Conservation (phyloP, 176 grass and related monocot genomes). For the Juncus inflexus region DNA sequence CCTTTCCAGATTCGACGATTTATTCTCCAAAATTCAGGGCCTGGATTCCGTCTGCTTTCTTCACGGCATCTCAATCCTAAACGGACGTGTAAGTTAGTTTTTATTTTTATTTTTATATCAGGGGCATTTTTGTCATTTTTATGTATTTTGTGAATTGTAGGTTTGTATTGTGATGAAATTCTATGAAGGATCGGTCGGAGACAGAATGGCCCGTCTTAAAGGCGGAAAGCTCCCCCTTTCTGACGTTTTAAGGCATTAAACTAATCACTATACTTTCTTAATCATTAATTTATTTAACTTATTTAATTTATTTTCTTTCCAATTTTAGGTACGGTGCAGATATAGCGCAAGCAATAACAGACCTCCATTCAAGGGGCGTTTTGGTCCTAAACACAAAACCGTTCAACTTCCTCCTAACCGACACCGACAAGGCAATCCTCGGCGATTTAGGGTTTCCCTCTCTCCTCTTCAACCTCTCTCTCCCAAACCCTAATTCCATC, state of each 20-base stretch:
- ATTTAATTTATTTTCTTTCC: conserved; percentile 5
- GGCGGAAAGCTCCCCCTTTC: conserved; percentile 72
- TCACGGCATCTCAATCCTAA: conserved; percentile 78
- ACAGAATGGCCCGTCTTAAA: conserved; percentile 86
- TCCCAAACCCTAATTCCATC: conserved; percentile 61
- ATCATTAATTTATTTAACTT: conserved; percentile 3
- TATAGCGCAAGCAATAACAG: conserved; percentile 68
- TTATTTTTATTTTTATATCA: neutral
- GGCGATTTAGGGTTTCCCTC: conserved; percentile 90
- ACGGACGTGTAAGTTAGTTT: conserved; percentile 63
- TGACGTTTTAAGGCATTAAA: conserved; percentile 56
- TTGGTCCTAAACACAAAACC: conserved; percentile 86
- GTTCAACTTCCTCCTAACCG: conserved; percentile 77
- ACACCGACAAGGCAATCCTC: conserved; percentile 49
- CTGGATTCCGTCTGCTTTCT: conserved; percentile 57
- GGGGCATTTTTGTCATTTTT: neutral
- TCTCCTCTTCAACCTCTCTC: conserved; percentile 59
- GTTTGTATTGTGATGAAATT: conserved; percentile 93
- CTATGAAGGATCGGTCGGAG: conserved; percentile 91
- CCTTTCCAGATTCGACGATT: conserved; percentile 66
- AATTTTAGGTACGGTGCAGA: conserved; percentile 72
- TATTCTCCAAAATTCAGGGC: conserved; percentile 74
- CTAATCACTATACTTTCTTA: conserved; percentile 25
- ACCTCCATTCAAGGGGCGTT: conserved; percentile 68
- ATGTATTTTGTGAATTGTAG: conserved; percentile 36